phyloP scores from a whole-genome alignment of 129 eudicot species.

The Artemisia tridentata region DNA sequence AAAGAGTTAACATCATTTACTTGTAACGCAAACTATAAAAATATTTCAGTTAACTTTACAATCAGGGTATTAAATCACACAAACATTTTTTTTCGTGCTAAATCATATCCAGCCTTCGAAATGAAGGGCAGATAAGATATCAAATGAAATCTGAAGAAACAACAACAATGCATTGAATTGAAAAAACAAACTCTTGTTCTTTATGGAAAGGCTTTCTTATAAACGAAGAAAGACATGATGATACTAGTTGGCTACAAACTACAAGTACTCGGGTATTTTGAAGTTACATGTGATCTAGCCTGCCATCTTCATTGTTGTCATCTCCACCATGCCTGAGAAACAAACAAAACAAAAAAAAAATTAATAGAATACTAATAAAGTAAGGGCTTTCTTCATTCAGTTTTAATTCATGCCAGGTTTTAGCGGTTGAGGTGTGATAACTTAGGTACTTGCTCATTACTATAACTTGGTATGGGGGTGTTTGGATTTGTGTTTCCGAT shows the following conservation, averaged over 20 bases:
- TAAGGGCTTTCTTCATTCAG: too few relatives aligned
- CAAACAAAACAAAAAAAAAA: neutral
- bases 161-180: neutral
- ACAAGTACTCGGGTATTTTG: conserved; percentile 14
- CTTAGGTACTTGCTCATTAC: neutral
- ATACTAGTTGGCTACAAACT: conserved; percentile 22
- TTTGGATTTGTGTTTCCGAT: neutral
- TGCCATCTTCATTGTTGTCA: conserved; percentile 6
- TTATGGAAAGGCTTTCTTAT: conserved; percentile 30
- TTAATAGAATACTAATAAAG: too few relatives aligned
- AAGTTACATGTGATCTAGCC: conserved; percentile 29
- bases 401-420: neutral
- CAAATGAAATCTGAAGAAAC: conserved; percentile 6
- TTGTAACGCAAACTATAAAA: conserved; percentile 15
- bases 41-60: conserved; percentile 24
- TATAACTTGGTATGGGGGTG: neutral
- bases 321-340: conserved; percentile 35
- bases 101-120: conserved; percentile 27
- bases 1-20: neutral
- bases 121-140: conserved; percentile 18
- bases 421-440: conserved; percentile 9
- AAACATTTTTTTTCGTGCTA: conserved; percentile 30
- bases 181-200: conserved; percentile 14
- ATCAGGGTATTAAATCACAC: conserved; percentile 24
- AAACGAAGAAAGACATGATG: conserved; percentile 16